Conservation (phyloP, 371 early-diverging fungal genomes). For the Apophysomyces trapeziformis region DNA sequence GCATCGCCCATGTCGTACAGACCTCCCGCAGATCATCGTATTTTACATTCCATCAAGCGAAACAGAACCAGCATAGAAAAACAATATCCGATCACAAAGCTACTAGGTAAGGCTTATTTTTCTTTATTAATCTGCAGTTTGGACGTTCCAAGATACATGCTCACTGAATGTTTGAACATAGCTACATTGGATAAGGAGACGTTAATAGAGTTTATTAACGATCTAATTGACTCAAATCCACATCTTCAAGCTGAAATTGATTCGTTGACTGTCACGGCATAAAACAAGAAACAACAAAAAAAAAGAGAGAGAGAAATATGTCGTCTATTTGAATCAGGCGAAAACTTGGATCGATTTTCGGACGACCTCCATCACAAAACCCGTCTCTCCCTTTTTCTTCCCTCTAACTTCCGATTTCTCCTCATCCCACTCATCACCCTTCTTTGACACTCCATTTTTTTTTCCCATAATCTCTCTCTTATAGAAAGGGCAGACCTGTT, state of each 20-base stretch:
- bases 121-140: not conserved
- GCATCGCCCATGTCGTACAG: not conserved
- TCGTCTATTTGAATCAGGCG: too few species aligned
- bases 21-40: not conserved
- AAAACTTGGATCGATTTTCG: too few species aligned
- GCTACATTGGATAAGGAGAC: conserved; percentile 27
- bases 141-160: too few species aligned
- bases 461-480: too few species aligned
- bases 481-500: too few species aligned
- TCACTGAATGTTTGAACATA: not conserved
- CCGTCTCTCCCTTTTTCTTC: too few species aligned
- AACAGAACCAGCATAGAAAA: conserved; percentile 20
- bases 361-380: too few species aligned
- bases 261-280: not conserved
- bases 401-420: too few species aligned
- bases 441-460: too few species aligned
- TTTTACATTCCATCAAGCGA: conserved; percentile 17
- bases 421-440: too few species aligned
- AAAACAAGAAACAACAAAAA: not conserved
- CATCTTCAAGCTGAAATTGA: conserved; percentile 23
- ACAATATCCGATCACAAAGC: conserved; percentile 24
- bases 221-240: conserved; percentile 25
- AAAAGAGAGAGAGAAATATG: too few species aligned
- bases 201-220: conserved; percentile 25
- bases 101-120: conserved; percentile 14